Percentiles rank a stretch among this genome's conserved stretches.
These are phyloP conservation scores for Auricularia heimuer DNA, from an alignment of 768 basidiomycete genomes.

Conservation along the genomic window DNA sequence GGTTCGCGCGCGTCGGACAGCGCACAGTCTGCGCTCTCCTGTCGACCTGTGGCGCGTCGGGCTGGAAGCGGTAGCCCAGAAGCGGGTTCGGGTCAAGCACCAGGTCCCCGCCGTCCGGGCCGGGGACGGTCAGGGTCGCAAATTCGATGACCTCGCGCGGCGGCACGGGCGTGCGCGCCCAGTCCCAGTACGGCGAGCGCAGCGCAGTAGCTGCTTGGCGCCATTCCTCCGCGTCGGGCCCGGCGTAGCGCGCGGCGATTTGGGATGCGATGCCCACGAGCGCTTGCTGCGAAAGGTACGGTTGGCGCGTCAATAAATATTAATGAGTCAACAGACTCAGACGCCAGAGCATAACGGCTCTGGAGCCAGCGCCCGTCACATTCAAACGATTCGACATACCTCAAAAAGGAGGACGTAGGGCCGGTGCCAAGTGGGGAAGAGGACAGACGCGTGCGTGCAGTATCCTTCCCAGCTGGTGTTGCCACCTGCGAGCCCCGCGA, in stretches of 20 bases:
- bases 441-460: slow-evolving; percentile 42
- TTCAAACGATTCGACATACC: slow-evolving; percentile 20
- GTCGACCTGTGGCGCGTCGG: slow-evolving; percentile 13
- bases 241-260: background rate
- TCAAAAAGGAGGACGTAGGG: slow-evolving; percentile 43
- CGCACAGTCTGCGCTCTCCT: background rate
- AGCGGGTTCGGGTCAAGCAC: slow-evolving; percentile 25
- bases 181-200: slow-evolving; percentile 43
- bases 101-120: slow-evolving; percentile 20
- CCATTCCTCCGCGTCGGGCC: slow-evolving; percentile 17
- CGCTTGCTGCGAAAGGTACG: background rate
- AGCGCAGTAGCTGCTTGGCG: slow-evolving; percentile 25
- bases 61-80: slow-evolving; percentile 26
- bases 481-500: slow-evolving; percentile 14
- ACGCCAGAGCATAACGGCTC: too few relatives aligned
- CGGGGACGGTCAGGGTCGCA: slow-evolving; percentile 24
- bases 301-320: background rate
- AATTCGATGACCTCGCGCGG: slow-evolving; percentile 31
- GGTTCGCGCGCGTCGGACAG: background rate
- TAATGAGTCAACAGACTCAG: background rate
- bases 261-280: background rate
- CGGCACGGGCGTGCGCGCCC: slow-evolving; percentile 31
- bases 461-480: slow-evolving; percentile 35
- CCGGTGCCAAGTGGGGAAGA: slow-evolving; percentile 50
- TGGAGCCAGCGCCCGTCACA: background rate